phyloP scores from a whole-genome alignment of 2,329 filamentous ascomycete genomes.

The Harringtonia lauricola region DNA sequence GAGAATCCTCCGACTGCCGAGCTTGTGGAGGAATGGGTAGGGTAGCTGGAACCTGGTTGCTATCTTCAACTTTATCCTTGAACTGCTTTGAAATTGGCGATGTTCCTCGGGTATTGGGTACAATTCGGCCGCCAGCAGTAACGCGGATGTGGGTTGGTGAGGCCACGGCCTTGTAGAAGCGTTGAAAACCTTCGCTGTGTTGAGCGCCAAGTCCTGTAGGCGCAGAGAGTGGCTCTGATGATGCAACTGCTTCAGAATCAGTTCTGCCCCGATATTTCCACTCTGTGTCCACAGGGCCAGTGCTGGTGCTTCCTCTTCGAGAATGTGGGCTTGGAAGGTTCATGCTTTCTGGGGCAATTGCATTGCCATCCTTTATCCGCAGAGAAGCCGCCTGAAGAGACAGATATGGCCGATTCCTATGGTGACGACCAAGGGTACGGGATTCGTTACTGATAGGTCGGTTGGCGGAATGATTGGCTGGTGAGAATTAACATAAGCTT shows the following conservation, averaged over 20 bases:
- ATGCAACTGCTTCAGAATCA: constrained; percentile 33
- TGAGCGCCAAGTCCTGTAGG: constrained; percentile 42
- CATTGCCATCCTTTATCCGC: constrained; percentile 19
- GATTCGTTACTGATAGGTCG: constrained; percentile 1
- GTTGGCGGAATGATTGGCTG: neutral
- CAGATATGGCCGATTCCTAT: constrained; percentile 6
- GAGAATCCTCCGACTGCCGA: constrained; percentile 1
- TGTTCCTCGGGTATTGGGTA: constrained; percentile 48
- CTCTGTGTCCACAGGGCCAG: constrained; percentile 14
- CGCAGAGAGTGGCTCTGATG: constrained; percentile 38
- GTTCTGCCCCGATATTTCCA: constrained; percentile 28
- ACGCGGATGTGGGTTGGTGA: constrained; percentile 57
- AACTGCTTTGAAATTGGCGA: constrained; percentile 40
- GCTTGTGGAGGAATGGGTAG: constrained; percentile 6
- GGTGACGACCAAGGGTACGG: constrained; percentile 6
- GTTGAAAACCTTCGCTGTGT: constrained; percentile 53
- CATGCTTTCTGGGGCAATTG: constrained; percentile 24
- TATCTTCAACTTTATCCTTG: constrained; percentile 25
- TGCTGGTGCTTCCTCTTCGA: neutral
- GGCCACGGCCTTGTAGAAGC: constrained; percentile 57
- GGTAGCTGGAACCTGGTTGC: constrained; percentile 12
- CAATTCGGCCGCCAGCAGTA: constrained; percentile 55
- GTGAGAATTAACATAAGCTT: no score
- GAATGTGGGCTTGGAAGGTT: constrained; percentile 14
- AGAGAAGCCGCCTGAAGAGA: neutral